A percentile compares a stretch with the other conserved stretches of the same genome.
These are phyloP conservation scores for Colletotrichum spaethianum DNA, from an alignment of 2,329 filamentous ascomycete species.

Conservation along the genomic window DNA sequence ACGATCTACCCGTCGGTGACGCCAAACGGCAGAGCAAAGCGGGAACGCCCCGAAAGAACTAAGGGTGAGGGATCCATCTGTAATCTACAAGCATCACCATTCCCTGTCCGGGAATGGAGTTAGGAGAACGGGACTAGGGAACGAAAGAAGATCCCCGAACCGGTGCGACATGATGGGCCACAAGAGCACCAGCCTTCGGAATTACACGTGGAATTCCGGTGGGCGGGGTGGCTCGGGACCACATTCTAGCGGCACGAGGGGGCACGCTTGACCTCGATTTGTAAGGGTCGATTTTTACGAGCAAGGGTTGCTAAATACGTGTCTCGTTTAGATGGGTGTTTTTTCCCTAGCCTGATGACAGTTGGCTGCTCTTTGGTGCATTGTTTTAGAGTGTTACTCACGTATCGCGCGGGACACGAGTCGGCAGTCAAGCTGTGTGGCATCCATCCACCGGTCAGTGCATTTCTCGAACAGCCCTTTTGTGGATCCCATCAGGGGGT, in stretches of 20 bases:
- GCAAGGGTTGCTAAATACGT: not conserved
- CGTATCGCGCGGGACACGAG: not conserved
- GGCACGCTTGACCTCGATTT: not conserved
- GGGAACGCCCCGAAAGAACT: constrained; percentile 2
- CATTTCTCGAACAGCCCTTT: not conserved
- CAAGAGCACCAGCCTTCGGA: constrained; percentile 3
- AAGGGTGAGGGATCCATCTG: not conserved
- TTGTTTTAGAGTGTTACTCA: not conserved
- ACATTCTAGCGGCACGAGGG: not conserved
- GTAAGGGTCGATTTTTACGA: not conserved
- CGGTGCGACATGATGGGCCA: not conserved
- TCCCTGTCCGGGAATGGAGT: not conserved
- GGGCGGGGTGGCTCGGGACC: not conserved
- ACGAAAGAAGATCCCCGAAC: constrained; percentile 1
- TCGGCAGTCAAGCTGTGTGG: not conserved
- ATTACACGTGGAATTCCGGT: constrained; percentile 19
- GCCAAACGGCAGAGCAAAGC: constrained; percentile 21
- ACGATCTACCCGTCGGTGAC: constrained; percentile 7
- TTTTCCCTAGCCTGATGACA: not conserved
- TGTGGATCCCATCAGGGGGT: constrained; percentile 2
- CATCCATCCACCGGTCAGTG: not conserved
- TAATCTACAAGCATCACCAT: constrained; percentile 15
- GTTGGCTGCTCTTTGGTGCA: not conserved
- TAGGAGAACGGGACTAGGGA: not conserved
- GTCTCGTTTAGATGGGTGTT: too few relatives aligned